A percentile compares a stretch with the other conserved stretches of the same genome.
Conservation (phyloP, 202 grass and related monocot species). For the Setaria italica region DNA sequence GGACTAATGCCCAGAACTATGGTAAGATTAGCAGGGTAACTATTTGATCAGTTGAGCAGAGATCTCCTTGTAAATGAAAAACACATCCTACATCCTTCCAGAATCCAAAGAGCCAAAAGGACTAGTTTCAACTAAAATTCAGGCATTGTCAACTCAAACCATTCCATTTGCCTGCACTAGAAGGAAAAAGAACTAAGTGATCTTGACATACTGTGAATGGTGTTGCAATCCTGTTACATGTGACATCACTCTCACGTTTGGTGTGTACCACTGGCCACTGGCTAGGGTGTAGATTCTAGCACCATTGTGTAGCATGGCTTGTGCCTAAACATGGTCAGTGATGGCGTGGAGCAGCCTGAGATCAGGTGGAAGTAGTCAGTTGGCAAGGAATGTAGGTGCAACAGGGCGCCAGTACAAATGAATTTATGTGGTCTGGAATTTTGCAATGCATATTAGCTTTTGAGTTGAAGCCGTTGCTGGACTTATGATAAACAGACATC, state of each 20-base stretch:
- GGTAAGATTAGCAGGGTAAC: background rate
- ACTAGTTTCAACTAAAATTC: background rate
- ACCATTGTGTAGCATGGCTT: background rate
- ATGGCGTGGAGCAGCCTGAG: background rate
- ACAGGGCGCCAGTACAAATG: background rate
- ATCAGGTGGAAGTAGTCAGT: background rate
- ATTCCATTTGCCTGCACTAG: background rate
- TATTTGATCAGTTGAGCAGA: background rate
- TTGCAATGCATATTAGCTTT: background rate
- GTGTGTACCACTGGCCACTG: background rate
- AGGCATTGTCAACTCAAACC: background rate
- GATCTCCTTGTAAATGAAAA: conserved; percentile 1
- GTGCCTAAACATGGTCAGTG: background rate
- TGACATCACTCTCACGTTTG: background rate
- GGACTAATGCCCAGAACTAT: background rate
- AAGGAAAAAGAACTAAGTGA: background rate
- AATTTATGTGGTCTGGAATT: conserved; percentile 5
- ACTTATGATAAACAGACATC: background rate
- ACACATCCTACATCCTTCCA: background rate
- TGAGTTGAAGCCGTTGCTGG: conserved; percentile 3
- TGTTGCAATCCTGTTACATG: background rate
- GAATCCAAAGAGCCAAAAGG: background rate
- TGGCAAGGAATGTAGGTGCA: background rate
- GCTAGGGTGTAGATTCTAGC: background rate
- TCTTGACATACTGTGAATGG: background rate